Percentiles rank a stretch among this genome's conserved stretches.
Evolutionary conservation across 1,284 basidiomycete genomes (phyloP).

Genomic region (Puccinia horiana): DNA sequence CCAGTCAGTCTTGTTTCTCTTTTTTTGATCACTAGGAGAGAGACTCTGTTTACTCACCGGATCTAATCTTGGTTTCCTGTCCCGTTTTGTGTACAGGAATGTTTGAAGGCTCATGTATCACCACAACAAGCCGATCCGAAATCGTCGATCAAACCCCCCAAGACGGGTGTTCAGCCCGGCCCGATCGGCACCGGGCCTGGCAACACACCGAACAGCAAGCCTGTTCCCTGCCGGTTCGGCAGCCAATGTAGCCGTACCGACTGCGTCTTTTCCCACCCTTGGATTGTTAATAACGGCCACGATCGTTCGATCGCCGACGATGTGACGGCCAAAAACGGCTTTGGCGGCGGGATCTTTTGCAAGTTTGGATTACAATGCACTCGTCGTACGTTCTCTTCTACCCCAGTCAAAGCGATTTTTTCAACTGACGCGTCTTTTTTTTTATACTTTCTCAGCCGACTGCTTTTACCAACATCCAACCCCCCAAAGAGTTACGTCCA

Average conservation of each 20-base stretch:
- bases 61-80: neutral
- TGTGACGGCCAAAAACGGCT: neutral
- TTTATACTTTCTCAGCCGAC: conserved; percentile 26
- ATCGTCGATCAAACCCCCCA: conserved; percentile 26
- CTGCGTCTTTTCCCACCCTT: conserved; percentile 38
- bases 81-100: conserved; percentile 21
- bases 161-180: neutral
- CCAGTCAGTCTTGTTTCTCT: conserved; percentile 22
- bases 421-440: neutral
- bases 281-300: conserved; percentile 15
- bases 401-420: neutral
- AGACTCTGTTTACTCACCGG: neutral
- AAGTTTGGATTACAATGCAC: conserved; percentile 17
- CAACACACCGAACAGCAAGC: neutral
- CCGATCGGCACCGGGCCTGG: neutral
- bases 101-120: conserved; percentile 43
- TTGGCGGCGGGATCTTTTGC: neutral
- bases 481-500: conserved; percentile 15
- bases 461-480: conserved; percentile 41
- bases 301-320: neutral
- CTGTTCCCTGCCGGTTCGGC: conserved; percentile 45
- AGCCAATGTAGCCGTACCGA: conserved; percentile 41
- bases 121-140: conserved; percentile 47
- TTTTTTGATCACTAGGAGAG: neutral
- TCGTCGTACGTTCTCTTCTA: conserved; percentile 4